Conservation (phyloP, 306 rosid species). For the Cicer chorassanicum region DNA sequence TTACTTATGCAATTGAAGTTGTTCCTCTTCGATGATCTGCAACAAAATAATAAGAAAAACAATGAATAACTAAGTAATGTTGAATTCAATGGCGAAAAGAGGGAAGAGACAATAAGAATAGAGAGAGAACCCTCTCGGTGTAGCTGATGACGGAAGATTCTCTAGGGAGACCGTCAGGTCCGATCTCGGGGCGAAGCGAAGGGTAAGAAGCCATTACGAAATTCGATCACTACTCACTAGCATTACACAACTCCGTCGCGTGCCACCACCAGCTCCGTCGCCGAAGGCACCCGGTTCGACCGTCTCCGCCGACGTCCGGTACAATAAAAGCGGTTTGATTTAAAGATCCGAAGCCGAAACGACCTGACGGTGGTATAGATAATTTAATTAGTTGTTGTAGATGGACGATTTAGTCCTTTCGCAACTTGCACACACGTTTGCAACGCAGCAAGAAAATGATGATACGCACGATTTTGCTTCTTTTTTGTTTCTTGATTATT, state of each 20-base stretch:
- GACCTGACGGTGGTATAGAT: background rate
- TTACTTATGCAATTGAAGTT: slow-evolving; percentile 78
- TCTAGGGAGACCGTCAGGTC: slow-evolving; percentile 84
- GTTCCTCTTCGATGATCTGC: slow-evolving; percentile 87
- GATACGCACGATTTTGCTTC: background rate
- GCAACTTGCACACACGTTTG: slow-evolving; percentile 28
- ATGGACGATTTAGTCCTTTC: slow-evolving; percentile 29
- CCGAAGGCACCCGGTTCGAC: slow-evolving; percentile 38
- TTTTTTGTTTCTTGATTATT: background rate
- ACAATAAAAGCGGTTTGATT: slow-evolving; percentile 34
- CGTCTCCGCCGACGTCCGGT: slow-evolving; percentile 43
- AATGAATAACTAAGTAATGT: slow-evolving; percentile 16
- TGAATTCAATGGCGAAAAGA: background rate
- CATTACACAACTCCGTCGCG: slow-evolving; percentile 7
- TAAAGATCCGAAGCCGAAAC: slow-evolving; percentile 34
- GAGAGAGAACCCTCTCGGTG: slow-evolving; percentile 77
- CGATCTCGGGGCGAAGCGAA: slow-evolving; percentile 75
- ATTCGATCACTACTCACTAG: slow-evolving; percentile 15
- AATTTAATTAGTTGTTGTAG: background rate
- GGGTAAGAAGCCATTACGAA: slow-evolving; percentile 70
- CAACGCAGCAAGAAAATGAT: background rate
- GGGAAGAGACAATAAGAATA: background rate
- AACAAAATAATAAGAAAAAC: slow-evolving; percentile 1
- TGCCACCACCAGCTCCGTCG: slow-evolving; percentile 30
- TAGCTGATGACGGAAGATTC: slow-evolving; percentile 79